phyloP scores from a whole-genome alignment of 192 early-diverging fungal genomes.

The Jimgerdemannia flammicorona region DNA sequence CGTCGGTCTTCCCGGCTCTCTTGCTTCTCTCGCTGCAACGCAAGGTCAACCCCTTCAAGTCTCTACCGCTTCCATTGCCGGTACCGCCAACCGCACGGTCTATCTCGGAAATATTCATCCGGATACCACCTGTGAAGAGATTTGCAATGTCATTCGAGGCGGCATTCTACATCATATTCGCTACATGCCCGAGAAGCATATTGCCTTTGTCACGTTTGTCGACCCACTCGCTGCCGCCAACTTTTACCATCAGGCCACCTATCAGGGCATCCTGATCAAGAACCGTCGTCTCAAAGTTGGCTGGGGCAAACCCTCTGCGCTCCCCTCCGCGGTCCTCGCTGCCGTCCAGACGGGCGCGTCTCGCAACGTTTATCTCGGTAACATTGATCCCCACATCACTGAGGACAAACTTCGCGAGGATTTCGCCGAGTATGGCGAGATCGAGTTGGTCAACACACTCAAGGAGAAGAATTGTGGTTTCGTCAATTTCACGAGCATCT shows the following conservation, averaged over 20 bases:
- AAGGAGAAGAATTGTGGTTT: conserved; percentile 82
- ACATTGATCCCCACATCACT: conserved; percentile 56
- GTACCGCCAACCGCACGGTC: conserved; percentile 69
- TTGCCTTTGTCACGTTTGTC: conserved; percentile 83
- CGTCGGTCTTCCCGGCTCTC: not conserved
- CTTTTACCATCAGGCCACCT: conserved; percentile 56
- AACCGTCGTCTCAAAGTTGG: conserved; percentile 73
- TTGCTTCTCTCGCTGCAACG: conserved; percentile 1
- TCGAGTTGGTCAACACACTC: conserved; percentile 81
- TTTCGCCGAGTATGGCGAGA: conserved; percentile 82
- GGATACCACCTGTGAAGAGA: conserved; percentile 75
- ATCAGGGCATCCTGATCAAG: conserved; percentile 64
- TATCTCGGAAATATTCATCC: conserved; percentile 78
- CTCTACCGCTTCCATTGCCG: conserved; percentile 11
- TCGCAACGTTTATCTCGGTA: conserved; percentile 81
- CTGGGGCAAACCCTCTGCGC: conserved; percentile 70
- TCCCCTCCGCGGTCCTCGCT: conserved; percentile 47
- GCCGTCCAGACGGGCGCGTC: conserved; percentile 64
- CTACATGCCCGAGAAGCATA: conserved; percentile 72
- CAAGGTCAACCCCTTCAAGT: not conserved
- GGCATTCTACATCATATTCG: conserved; percentile 78
- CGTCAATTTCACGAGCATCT: conserved; percentile 81
- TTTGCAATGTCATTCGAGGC: conserved; percentile 86
- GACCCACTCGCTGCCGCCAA: conserved; percentile 61
- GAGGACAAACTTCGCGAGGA: conserved; percentile 71